Evolutionary conservation across 495 filamentous ascomycete species (phyloP).

Genomic region (Pyrenula massariospora): DNA sequence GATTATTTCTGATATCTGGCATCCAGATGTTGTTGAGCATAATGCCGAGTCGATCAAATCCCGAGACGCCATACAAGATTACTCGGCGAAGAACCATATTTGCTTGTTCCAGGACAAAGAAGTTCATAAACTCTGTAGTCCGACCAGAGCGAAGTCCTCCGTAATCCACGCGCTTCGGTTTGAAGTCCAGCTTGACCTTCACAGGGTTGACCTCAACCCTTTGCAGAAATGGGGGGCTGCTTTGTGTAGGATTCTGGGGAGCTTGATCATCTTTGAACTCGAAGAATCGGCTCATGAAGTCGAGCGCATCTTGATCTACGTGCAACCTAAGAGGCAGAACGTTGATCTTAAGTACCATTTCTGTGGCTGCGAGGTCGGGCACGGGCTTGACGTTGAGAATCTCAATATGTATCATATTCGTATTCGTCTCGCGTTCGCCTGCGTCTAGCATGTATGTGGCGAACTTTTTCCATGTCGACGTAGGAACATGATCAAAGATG

Average conservation of each 20-base stretch:
- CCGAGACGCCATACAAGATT: conserved; percentile 83
- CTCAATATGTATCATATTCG: conserved; percentile 82
- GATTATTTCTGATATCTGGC: conserved; percentile 81
- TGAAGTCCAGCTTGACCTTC: conserved; percentile 83
- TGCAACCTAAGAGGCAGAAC: conserved; percentile 83
- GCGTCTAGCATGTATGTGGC: conserved; percentile 84
- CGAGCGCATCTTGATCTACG: conserved; percentile 95
- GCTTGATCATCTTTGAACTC: conserved; percentile 81
- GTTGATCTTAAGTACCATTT: conserved; percentile 76
- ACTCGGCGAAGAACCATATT: conserved; percentile 79
- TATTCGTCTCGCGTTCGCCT: conserved; percentile 70
- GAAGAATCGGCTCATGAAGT: conserved; percentile 95
- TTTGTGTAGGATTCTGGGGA: conserved; percentile 22
- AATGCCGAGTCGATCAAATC: conserved; percentile 78
- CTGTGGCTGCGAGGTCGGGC: conserved; percentile 71
- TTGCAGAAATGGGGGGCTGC: conserved; percentile 67
- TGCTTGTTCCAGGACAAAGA: conserved; percentile 80
- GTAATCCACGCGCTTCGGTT: conserved; percentile 94
- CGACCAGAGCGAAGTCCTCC: conserved; percentile 90
- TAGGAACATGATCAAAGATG: conserved; percentile 87
- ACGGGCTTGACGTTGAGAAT: conserved; percentile 79
- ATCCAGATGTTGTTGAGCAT: conserved; percentile 95
- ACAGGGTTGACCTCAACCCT: conserved; percentile 77
- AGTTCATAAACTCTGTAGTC: conserved; percentile 99
- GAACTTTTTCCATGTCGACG: conserved; percentile 98